Conservation (phyloP, 257 asterid species). For the Coffea canephora region DNA sequence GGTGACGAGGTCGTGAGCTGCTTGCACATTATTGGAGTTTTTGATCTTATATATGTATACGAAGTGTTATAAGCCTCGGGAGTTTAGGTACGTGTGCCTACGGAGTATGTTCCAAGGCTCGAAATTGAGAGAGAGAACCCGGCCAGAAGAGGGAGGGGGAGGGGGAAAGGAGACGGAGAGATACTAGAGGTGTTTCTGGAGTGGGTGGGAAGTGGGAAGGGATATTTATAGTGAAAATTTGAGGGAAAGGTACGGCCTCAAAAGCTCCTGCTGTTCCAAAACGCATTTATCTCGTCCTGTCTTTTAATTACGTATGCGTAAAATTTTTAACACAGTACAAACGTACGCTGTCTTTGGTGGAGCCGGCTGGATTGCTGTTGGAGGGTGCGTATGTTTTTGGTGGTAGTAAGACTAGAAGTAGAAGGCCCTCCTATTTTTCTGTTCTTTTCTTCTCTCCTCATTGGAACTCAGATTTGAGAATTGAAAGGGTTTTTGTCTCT, state of each 20-base stretch:
- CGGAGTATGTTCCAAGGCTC: neutral
- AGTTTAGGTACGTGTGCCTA: neutral
- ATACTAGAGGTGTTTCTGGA: constrained; percentile 10
- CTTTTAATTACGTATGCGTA: neutral
- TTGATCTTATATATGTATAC: too few species aligned
- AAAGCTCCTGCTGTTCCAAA: neutral
- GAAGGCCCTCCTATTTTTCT: neutral
- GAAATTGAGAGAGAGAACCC: neutral
- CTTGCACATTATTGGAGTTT: constrained; percentile 38
- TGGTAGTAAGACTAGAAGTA: too few species aligned
- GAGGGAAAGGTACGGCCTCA: neutral
- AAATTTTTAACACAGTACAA: neutral
- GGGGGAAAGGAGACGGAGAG: constrained; percentile 16
- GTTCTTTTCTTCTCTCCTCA: neutral
- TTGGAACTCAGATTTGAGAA: constrained; percentile 8
- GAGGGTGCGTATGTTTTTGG: neutral
- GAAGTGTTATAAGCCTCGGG: neutral
- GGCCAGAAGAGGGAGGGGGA: neutral
- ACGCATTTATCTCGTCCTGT: too few species aligned
- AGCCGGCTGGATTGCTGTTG: constrained; percentile 9
- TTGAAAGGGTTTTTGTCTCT: neutral
- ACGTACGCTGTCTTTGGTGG: neutral
- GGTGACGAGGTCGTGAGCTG: constrained; percentile 23
- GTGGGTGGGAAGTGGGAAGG: constrained; percentile 3
- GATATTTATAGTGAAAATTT: constrained; percentile 24